Evolutionary conservation across 257 asterid species (phyloP).

Genomic region (Solanum virginianum): DNA sequence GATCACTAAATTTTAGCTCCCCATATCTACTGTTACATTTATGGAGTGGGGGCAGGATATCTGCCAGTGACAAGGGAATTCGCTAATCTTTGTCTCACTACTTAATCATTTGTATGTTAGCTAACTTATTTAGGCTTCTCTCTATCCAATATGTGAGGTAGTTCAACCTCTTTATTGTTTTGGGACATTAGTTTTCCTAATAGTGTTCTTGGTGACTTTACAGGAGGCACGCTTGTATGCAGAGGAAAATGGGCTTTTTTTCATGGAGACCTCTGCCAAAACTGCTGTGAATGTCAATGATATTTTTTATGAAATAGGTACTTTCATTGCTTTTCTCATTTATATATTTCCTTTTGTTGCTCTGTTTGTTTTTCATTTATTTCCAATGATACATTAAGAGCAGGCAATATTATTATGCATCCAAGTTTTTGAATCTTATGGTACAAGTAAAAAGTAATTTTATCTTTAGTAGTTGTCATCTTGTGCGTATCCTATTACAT

Average conservation of each 20-base stretch:
- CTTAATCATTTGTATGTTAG: background rate
- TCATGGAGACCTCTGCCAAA: constrained; percentile 76
- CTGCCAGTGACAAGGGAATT: background rate
- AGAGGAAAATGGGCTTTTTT: constrained; percentile 73
- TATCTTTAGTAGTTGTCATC: background rate
- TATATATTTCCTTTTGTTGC: background rate
- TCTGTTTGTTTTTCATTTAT: background rate
- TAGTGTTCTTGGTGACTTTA: background rate
- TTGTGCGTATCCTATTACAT: background rate
- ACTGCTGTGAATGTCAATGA: constrained; percentile 66
- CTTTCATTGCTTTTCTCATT: background rate
- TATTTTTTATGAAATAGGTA: constrained; percentile 64
- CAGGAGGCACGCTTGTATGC: constrained; percentile 67
- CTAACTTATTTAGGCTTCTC: background rate
- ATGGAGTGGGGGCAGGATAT: background rate
- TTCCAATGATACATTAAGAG: background rate
- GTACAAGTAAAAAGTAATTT: background rate
- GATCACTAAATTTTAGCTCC: background rate
- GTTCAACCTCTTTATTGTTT: background rate
- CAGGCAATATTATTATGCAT: background rate
- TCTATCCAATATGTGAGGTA: background rate
- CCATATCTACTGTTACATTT: background rate
- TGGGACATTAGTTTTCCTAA: background rate
- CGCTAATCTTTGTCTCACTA: background rate
- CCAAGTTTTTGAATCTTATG: background rate